Conservation (phyloP, 2,329 filamentous ascomycete species). For the Pleoardoris graminearum region DNA sequence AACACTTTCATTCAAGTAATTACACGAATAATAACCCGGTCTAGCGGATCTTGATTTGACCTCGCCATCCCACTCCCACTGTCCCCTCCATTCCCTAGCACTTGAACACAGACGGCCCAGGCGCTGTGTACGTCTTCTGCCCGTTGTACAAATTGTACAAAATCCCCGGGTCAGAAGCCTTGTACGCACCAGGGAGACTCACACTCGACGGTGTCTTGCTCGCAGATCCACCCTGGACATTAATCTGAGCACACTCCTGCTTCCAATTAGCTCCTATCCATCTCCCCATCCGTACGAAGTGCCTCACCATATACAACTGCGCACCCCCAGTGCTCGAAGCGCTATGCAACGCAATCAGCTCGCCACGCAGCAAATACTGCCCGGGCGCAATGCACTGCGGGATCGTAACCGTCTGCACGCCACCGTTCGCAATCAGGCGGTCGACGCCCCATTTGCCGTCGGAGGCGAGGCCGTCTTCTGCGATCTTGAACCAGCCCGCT, state of each 20-base stretch:
- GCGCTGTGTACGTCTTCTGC: conserved; percentile 50
- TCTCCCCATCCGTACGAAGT: neutral
- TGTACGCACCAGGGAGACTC: conserved; percentile 40
- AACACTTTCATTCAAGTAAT: no score
- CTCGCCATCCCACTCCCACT: conserved; percentile 39
- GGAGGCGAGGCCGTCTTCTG: conserved; percentile 44
- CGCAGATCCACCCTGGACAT: conserved; percentile 31
- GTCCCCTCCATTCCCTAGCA: conserved; percentile 44
- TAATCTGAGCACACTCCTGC: conserved; percentile 44
- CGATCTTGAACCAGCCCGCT: conserved; percentile 42
- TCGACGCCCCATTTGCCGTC: conserved; percentile 40
- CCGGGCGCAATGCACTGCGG: conserved; percentile 42
- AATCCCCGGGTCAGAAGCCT: conserved; percentile 35
- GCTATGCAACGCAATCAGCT: conserved; percentile 51
- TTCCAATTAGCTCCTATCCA: neutral
- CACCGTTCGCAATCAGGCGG: conserved; percentile 44
- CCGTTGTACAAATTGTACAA: conserved; percentile 36
- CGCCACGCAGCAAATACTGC: conserved; percentile 49
- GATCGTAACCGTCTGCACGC: conserved; percentile 48
- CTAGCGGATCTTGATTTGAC: no score
- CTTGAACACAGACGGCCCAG: conserved; percentile 55
- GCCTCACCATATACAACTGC: conserved; percentile 47
- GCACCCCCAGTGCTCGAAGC: conserved; percentile 40
- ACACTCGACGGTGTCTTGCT: conserved; percentile 34
- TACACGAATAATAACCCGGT: no score